These are phyloP conservation scores for Epichloe gansuensis DNA, from an alignment of 2,329 filamentous ascomycete genomes.

Conservation along the genomic window DNA sequence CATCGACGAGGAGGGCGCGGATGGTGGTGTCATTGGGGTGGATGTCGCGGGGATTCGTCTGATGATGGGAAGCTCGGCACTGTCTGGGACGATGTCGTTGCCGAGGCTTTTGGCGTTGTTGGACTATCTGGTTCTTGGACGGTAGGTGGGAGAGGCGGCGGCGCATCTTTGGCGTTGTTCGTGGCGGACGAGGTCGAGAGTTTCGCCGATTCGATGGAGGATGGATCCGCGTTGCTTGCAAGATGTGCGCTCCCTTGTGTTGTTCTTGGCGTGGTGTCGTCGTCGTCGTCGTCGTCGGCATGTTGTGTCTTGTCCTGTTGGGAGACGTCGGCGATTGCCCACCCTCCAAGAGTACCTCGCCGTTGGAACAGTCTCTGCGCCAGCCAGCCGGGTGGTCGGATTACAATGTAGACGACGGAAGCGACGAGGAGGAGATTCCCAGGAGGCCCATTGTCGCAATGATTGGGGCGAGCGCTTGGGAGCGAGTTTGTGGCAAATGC, in stretches of 20 bases:
- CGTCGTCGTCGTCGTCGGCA: neutral
- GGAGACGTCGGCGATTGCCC: constrained; percentile 3
- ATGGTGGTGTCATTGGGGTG: neutral
- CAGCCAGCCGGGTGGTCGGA: constrained; percentile 41
- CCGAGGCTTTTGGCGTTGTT: constrained; percentile 39
- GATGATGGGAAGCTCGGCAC: constrained; percentile 36
- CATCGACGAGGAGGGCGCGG: constrained; percentile 8
- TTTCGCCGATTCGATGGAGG: neutral
- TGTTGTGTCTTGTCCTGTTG: neutral
- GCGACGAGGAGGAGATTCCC: constrained; percentile 50
- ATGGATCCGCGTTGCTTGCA: neutral
- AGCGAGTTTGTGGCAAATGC: no score
- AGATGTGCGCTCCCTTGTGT: neutral
- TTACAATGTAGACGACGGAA: constrained; percentile 44
- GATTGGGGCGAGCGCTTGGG: neutral
- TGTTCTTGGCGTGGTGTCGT: constrained; percentile 3
- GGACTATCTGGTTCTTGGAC: constrained; percentile 25
- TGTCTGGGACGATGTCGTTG: constrained; percentile 12
- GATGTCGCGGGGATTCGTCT: constrained; percentile 6
- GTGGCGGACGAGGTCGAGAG: constrained; percentile 3
- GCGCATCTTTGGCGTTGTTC: constrained; percentile 23
- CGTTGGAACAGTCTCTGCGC: constrained; percentile 16
- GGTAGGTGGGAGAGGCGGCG: constrained; percentile 20
- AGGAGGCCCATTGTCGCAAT: constrained; percentile 24
- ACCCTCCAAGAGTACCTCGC: constrained; percentile 7